These are phyloP conservation scores for Phytophthora pisi DNA, from an alignment of 352 stramenopile species.

Conservation along the genomic window DNA sequence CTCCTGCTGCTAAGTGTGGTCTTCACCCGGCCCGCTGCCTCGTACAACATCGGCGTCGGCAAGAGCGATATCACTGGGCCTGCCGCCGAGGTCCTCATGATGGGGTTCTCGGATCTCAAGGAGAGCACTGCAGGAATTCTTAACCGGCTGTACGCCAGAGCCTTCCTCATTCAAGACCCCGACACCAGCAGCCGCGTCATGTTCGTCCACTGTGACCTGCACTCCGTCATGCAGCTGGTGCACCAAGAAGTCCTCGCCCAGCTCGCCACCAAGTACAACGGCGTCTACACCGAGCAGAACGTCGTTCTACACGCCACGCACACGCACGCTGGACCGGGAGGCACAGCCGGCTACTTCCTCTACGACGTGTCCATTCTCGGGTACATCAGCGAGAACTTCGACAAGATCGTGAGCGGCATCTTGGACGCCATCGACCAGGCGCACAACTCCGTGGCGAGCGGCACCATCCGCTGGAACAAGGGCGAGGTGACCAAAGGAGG, in stretches of 20 bases:
- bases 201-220: conserved; percentile 57
- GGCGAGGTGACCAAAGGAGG: conserved; percentile 41
- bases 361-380: conserved; percentile 63
- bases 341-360: conserved; percentile 76
- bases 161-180: conserved; percentile 64
- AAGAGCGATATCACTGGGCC: conserved; percentile 72
- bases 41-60: conserved; percentile 58
- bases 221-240: conserved; percentile 55
- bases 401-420: conserved; percentile 72
- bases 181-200: conserved; percentile 42
- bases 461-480: conserved; percentile 48
- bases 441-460: conserved; percentile 54
- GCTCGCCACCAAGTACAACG: conserved; percentile 43
- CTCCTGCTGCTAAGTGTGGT: background rate
- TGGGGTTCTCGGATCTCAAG: too few relatives aligned
- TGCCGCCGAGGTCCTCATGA: conserved; percentile 63
- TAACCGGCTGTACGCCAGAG: conserved; percentile 65
- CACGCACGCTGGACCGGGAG: conserved; percentile 80
- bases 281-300: conserved; percentile 66
- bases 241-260: conserved; percentile 57
- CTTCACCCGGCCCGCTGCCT: background rate
- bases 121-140: too few relatives aligned
- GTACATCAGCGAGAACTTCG: conserved; percentile 62
- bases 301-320: conserved; percentile 82
- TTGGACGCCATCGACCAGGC: conserved; percentile 62